phyloP scores from a whole-genome alignment of 164 flowering plant species.

The Magnolia sinica region DNA sequence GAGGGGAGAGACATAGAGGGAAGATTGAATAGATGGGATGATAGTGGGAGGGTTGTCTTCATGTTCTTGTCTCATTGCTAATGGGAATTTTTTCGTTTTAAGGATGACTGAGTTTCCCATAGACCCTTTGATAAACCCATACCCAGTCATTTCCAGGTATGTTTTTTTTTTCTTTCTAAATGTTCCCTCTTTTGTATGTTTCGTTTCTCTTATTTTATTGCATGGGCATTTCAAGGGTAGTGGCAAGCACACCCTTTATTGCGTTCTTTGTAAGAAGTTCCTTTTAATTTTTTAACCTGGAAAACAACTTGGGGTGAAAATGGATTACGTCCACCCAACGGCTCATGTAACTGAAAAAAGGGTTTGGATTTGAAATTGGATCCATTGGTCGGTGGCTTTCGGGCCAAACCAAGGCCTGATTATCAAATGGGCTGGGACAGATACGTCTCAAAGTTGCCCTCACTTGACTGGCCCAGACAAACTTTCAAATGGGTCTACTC shows the following conservation, averaged over 20 bases:
- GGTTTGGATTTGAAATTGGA: not conserved
- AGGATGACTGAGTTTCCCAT: constrained; percentile 37
- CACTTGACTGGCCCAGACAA: too few species aligned
- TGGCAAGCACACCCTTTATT: not conserved
- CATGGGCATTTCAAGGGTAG: not conserved
- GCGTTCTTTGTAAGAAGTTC: not conserved
- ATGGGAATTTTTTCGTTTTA: constrained; percentile 22
- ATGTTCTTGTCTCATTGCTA: constrained; percentile 20
- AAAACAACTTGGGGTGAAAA: not conserved
- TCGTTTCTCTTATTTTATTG: not conserved
- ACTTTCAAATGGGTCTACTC: too few species aligned
- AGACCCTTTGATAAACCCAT: not conserved
- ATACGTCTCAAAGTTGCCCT: too few species aligned
- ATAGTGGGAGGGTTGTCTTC: constrained; percentile 29
- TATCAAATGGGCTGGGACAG: too few species aligned
- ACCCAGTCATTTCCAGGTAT: constrained; percentile 10
- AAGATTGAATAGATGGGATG: not conserved
- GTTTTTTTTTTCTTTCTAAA: not conserved
- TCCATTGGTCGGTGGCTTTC: too few species aligned
- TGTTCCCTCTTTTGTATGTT: not conserved
- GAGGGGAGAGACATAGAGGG: constrained; percentile 11
- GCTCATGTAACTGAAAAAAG: not conserved
- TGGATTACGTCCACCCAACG: not conserved
- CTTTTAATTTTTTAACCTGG: not conserved
- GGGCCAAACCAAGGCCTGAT: too few species aligned